Evolutionary conservation across 305 asterid species (phyloP).

Genomic region (Fraxinus floribunda): DNA sequence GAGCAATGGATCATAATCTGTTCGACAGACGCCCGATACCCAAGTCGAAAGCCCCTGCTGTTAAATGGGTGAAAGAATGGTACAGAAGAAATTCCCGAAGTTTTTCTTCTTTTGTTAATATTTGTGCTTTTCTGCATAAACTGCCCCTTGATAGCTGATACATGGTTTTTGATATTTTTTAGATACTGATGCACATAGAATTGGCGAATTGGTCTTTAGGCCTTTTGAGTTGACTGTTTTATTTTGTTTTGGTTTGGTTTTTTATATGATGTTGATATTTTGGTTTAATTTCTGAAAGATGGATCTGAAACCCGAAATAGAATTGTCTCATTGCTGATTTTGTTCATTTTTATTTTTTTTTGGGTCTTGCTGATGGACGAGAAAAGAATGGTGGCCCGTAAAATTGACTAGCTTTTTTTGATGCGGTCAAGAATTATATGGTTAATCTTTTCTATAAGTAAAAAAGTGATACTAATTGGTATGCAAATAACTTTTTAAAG

Average conservation of each 20-base stretch:
- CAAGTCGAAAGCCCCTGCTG: slow-evolving; percentile 66
- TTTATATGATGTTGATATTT: neutral
- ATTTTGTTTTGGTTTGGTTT: neutral
- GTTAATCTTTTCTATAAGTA: neutral
- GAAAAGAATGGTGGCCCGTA: neutral
- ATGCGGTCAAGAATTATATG: neutral
- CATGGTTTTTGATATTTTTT: neutral
- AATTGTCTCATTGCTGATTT: neutral
- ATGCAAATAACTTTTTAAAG: neutral
- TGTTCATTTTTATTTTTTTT: neutral
- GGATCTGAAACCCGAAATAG: neutral
- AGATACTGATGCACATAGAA: neutral
- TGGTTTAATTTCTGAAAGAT: neutral
- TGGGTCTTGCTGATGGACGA: neutral
- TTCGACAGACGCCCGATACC: slow-evolving; percentile 67
- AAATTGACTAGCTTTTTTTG: neutral
- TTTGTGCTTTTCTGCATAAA: neutral
- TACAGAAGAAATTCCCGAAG: slow-evolving; percentile 21
- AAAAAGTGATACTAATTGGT: neutral
- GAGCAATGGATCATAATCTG: slow-evolving; percentile 58
- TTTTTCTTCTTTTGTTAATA: neutral
- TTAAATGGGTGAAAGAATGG: slow-evolving; percentile 89
- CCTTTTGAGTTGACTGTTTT: neutral
- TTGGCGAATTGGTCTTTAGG: neutral
- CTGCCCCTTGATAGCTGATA: neutral